Evolutionary conservation across 139 green algal genomes (phyloP), one percentile per base, ranked within the genome.

Genomic region (Penium margaritaceum): DNA sequence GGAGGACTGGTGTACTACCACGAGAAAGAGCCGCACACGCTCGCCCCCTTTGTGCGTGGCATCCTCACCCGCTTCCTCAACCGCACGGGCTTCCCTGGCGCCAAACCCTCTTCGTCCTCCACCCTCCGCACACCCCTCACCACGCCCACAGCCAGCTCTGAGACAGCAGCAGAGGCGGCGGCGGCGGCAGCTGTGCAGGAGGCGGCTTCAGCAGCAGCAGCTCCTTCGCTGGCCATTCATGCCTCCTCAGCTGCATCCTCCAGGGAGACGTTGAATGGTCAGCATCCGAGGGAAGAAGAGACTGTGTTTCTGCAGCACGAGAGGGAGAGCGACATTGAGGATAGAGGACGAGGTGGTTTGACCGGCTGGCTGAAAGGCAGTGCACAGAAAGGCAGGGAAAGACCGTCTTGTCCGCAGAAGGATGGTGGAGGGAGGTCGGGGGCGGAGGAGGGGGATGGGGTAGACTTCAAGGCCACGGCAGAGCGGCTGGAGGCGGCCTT

Each of bases 1-100:
- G 81, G 81, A 7, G 72, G 43, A 29, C 73, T 85, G 37, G 86
- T 85, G 81, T 86, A 86, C 63, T 85, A 77, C 81, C 64, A 83
- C 51, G 73, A 85, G 17, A 68, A 79, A n/a, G 72, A 85, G 63
- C 81, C 72, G 5, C 7, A 79, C 12, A 83, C 81, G 29, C 70
- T 86, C 72, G 65, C 72, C 24, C 78, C 78, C 15, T 68, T 79
- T 21, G 15, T 79, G 5, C 43, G 72, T n/a, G 64, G 24, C 58
- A 38, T 77, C 67, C 15, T 81, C 33, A 53, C 46, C 21, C 74
- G 58, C 47, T 72, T 78, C 72, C 46, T 71, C 58, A 54, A 55
- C 68, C 53, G 27, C 30, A 27, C 55, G 53, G 29, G 37, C 9
- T 29, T 57, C 5, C 43, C 64, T 19, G 9, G 17, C 1, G 24